These are phyloP conservation scores for Cryptococcus wingfieldii DNA, from an alignment of 1,284 basidiomycete genomes.

Conservation along the genomic window DNA sequence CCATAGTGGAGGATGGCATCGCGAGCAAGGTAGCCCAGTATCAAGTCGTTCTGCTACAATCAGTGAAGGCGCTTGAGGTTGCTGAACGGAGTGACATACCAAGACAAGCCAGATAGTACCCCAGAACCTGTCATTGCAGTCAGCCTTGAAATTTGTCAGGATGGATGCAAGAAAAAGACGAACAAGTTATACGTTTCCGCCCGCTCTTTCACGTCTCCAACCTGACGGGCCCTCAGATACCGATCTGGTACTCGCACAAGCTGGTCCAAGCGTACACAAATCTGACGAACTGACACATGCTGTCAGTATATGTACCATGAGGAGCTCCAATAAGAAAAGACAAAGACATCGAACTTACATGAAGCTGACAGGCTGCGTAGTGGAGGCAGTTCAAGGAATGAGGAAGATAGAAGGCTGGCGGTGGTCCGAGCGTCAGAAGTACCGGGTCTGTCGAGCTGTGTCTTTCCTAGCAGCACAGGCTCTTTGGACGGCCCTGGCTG, in stretches of 20 bases:
- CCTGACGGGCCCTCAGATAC: conserved; percentile 15
- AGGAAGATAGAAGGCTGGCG: neutral
- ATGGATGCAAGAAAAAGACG: conserved; percentile 6
- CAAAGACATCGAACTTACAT: conserved; percentile 1
- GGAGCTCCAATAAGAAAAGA: neutral
- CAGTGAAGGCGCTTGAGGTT: neutral
- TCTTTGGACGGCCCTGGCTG: neutral
- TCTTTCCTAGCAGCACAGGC: neutral
- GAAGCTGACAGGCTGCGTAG: conserved; percentile 3
- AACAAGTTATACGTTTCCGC: conserved; percentile 46
- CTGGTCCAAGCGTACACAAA: conserved; percentile 21
- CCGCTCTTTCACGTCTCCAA: conserved; percentile 22
- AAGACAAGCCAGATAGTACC: conserved; percentile 85
- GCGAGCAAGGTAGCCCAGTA: conserved; percentile 27
- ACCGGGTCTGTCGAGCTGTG: neutral
- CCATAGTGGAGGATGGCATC: conserved; percentile 11
- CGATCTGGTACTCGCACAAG: conserved; percentile 5
- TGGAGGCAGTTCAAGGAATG: neutral
- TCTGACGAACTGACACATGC: conserved; percentile 18
- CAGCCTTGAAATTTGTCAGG: neutral
- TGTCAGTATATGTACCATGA: too few relatives aligned
- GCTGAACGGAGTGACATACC: conserved; percentile 18
- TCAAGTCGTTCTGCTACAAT: conserved; percentile 59
- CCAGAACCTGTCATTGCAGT: conserved; percentile 62
- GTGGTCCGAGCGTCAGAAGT: neutral